A percentile compares a stretch with the other conserved stretches of the same genome.
Conservation (phyloP, 345 rosid species). For the Pseudoturritis turrita region DNA sequence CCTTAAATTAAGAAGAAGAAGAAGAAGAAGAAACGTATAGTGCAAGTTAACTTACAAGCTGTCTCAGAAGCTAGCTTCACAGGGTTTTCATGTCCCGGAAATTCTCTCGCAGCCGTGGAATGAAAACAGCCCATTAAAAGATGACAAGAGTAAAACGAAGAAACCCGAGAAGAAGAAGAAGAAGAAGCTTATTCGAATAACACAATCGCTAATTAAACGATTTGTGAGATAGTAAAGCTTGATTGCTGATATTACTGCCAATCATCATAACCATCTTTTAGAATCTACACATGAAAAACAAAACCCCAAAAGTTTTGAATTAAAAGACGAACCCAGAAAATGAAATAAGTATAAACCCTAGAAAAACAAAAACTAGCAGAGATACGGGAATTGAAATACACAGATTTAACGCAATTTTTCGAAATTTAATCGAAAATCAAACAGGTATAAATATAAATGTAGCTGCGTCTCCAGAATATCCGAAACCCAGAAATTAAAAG, state of each 20-base stretch:
- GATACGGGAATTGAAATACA: neutral
- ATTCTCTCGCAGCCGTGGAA: slow-evolving; percentile 63
- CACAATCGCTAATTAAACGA: neutral
- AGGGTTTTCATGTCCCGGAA: slow-evolving; percentile 79
- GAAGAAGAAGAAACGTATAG: slow-evolving; percentile 10
- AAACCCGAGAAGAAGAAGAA: neutral
- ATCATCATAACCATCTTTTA: slow-evolving; percentile 8
- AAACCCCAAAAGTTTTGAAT: neutral
- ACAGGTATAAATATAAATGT: slow-evolving; percentile 23
- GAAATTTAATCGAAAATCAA: neutral
- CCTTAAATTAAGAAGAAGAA: neutral
- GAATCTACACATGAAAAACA: slow-evolving; percentile 1
- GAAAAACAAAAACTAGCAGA: neutral
- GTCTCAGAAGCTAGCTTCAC: slow-evolving; percentile 86
- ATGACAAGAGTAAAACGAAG: slow-evolving; percentile 14
- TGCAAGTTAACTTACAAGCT: slow-evolving; percentile 63
- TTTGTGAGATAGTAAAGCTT: neutral
- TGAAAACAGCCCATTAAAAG: slow-evolving; percentile 92
- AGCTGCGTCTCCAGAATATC: neutral
- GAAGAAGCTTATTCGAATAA: neutral
- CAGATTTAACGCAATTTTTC: no score
- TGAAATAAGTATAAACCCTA: slow-evolving; percentile 6
- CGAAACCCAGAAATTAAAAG: neutral
- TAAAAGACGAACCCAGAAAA: neutral
- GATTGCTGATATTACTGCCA: neutral